Base-by-base conservation (phyloP, 305 asterid species). In the Fraxinus platypoda region DNA sequence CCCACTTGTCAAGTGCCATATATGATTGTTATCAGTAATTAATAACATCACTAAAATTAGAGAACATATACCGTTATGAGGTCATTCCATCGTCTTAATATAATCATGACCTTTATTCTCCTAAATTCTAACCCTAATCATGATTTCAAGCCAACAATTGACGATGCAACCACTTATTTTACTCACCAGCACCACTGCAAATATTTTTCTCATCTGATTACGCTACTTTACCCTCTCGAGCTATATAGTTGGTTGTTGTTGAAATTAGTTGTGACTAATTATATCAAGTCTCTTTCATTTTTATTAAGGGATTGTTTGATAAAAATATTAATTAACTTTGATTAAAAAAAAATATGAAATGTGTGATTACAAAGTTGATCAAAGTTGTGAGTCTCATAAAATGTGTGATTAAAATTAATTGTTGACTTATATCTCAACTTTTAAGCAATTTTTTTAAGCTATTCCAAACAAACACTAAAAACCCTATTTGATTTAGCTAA, bases 111-210 rank as follows among this genome's bases (percentile, higher is more conserved):
- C 4, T 21, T 78, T 23, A 26, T 34, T 54, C 76, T 57, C 76
- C 76, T 78, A 59, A 83, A 70, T 83, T 83, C 85, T 19, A 59
- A 46, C 76, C 35, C 30, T 78, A 83, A 83, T 83, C 77, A 83
- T 83, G 46, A 83, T 78, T 78, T 78, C 74, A 57, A 78, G 12
- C 9, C 81, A 57, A 71, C 81, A 83, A 83, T 83, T 78, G 85
- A 83, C 85, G 80, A 83, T 70, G 38, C 85, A 83, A 83, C 85
- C 82, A 83, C 82, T 81, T 8, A 35, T 35, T 49, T 81, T 59
- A 82, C 79, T 54, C 74, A 77, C 85, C 85, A 78, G 78, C 85
- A 49, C 82, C 85, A 49, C 82, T 76, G 21, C 80, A 54, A 54
- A 43, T 46, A 31, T 49, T 46, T 49, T 46, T 57, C 64, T 26